Base-by-base conservation (phyloP, 768 basidiomycete genomes). In the Lactarius tabidus region DNA sequence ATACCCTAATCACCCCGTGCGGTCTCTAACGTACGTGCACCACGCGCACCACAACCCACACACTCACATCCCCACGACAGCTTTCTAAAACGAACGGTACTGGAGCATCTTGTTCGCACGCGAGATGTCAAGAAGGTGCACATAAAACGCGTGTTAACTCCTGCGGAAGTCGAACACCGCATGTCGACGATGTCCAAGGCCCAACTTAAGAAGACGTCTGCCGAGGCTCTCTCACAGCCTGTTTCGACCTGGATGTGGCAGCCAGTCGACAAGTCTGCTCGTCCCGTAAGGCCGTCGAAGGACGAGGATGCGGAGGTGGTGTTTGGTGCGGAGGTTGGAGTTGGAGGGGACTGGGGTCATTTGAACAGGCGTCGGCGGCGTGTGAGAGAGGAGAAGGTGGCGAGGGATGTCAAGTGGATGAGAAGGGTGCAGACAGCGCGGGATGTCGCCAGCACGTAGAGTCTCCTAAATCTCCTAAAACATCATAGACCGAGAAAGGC, bases 331-430 rank as follows among this genome's bases (percentile, higher is more conserved):
- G 79, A 80, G 56, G 78, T 84, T 14, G 84, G 81, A 6, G 76
- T 79, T 6, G 80, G 78, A 6, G 78, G 77, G 56, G 85, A 89
- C 68, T 79, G 78, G 72, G 76, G 79, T 8, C 85, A 88, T 72
- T 73, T 89, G 63, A 89, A 80, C 73, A 82, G 76, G 69, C 77
- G 85, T 62, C 75, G 86, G 67, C 80, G 79, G 65, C 74, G 79
- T 18, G 78, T 81, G 28, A 73, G 87, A 63, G 72, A 74, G 55
- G 75, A 66, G 61, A 84, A 82, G 71, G 78, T 87, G 3, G 70
- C 73, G 63, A 73, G 73, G 57, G 81, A 84, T 43, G 71, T 83
- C 23, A 69, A 65, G 64, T 76, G 74, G 75, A 69, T 82, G 76
- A 72, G 73, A 60, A 75, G 73, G 48, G 62, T 79, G 41, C 72